Evolutionary conservation across 352 stramenopile genomes (phyloP), one percentile per base, ranked within the genome.

Genomic region (Phytophthora meadii): DNA sequence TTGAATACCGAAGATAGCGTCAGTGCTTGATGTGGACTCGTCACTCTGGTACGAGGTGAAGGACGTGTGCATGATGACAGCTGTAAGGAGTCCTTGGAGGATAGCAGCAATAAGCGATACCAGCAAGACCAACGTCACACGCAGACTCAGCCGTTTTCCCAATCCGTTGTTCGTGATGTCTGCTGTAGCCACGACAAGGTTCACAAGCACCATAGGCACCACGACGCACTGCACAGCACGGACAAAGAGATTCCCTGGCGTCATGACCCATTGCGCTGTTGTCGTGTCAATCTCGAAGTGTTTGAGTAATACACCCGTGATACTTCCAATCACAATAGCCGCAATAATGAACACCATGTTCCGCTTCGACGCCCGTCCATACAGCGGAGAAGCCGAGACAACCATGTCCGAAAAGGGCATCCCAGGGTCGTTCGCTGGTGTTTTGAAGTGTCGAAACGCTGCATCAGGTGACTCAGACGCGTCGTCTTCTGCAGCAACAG

Each of bases 171-270:
- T 68, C 39, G 80, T 75, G 28, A 93, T 76, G 54, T 95, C 83
- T 3, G 84, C 80, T 2, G 90, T 79, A 4, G 78, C 78, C 11
- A 92, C 81, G 15, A 80, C 84, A 39, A 95, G 52, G 66, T 93
- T 92, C 22, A 92, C 78, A 51, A 95, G 90, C 53, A 93, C 82
- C 52, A 93, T 81, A 19, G 84, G 84, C 55, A 93, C 69, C 54
- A 95, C 84, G 37, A 95, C 65, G 65, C 87, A 95, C 71, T 90
- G 72, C 25, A 93, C 78, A 2, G 83, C 84, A 28, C 84, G 84
- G 5, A 93, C 72, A 68, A 89, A 92, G 24, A 95, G 72, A 45
- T 90, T 80, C 0, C 87, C 87, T 0, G 87, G 84, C 6, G 85
- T 82, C 63, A 81, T 84, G 65, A 94, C 72, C 81, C 82, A 92